Percentiles rank a stretch among this genome's conserved stretches.
Conservation (phyloP, 2,329 filamentous ascomycete genomes). For the Xylaria sp. region DNA sequence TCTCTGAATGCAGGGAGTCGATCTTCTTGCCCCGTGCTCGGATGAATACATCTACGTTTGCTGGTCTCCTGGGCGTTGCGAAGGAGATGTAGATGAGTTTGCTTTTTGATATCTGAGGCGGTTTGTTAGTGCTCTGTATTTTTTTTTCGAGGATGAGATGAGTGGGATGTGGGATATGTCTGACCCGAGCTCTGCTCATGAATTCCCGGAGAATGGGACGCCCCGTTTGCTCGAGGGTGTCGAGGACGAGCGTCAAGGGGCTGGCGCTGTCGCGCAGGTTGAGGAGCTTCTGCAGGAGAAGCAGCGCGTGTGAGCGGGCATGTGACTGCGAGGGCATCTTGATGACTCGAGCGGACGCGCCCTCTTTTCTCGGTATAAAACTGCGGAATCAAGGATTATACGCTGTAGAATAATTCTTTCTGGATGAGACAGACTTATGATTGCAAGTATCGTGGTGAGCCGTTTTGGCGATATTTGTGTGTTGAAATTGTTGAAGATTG, state of each 20-base stretch:
- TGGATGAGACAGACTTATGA: neutral
- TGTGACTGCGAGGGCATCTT: constrained; percentile 60
- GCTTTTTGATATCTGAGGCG: constrained; percentile 53
- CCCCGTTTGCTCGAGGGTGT: constrained; percentile 77
- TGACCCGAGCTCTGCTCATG: constrained; percentile 66
- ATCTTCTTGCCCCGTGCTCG: constrained; percentile 56
- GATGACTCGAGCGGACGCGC: neutral
- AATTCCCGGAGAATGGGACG: constrained; percentile 67
- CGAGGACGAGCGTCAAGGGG: constrained; percentile 79
- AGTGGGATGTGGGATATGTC: constrained; percentile 16
- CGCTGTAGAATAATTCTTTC: neutral
- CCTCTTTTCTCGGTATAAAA: neutral
- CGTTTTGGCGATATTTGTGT: too few relatives aligned
- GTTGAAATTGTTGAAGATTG: too few relatives aligned
- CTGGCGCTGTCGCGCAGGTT: constrained; percentile 73
- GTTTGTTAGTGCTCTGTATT: neutral
- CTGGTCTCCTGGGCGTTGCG: constrained; percentile 61
- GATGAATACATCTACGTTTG: constrained; percentile 62
- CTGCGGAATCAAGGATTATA: neutral
- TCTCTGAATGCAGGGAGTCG: constrained; percentile 53
- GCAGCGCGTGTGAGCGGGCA: constrained; percentile 74
- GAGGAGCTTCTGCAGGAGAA: constrained; percentile 77
- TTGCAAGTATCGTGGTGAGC: neutral
- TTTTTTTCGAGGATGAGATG: neutral
- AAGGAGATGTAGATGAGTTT: constrained; percentile 75